Evolutionary conservation across 2,329 filamentous ascomycete species (phyloP), one percentile per base, ranked within the genome.

Genomic region (Xylogone sp.): DNA sequence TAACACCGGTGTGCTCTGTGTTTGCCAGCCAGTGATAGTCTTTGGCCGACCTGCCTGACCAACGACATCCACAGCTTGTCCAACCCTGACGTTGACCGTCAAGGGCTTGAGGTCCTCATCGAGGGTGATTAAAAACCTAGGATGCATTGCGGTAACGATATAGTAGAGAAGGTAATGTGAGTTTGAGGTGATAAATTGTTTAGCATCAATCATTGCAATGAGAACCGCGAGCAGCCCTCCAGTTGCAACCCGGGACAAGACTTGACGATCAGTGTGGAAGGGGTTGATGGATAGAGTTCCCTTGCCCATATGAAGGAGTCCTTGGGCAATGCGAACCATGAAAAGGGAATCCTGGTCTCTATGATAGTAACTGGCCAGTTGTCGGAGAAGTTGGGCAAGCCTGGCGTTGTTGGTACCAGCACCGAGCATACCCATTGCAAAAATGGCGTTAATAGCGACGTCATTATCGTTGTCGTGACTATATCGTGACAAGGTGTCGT

Each of bases 21-120:
- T 99, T 74, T 99, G 94, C 94, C 94, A 99, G 49, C 94, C 94
- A 9, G 94, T 99, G 64, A 99, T 99, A 2, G 94, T 99, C 86
- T 99, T 97, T 60, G 94, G 94, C 56, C 93, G 83, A 68, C 94
- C 94, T 12, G 95, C 94, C 71, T 97, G 94, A 48, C 94, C 95
- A 42, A 99, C 94, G 42, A 99, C 92, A 68, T 99, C 94, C 19
- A 99, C 95, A 16, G 95, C 94, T 74, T 99, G 95, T 70, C 94
- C 94, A 43, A 99, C 93, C 27, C 94, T 88, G 16, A 99, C 94
- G 63, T 97, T 97, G 66, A 97, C 92, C 49, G 90, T 93, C 56
- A 99, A 75, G 3, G 94, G 94, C 73, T 96, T 88, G 50, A 99
- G 81, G 56, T 97, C 82, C 76, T 99, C 94, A 64, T 97, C 92